Evolutionary conservation across 1,284 basidiomycete species (phyloP).

Genomic region (Thecaphora thlaspeos): DNA sequence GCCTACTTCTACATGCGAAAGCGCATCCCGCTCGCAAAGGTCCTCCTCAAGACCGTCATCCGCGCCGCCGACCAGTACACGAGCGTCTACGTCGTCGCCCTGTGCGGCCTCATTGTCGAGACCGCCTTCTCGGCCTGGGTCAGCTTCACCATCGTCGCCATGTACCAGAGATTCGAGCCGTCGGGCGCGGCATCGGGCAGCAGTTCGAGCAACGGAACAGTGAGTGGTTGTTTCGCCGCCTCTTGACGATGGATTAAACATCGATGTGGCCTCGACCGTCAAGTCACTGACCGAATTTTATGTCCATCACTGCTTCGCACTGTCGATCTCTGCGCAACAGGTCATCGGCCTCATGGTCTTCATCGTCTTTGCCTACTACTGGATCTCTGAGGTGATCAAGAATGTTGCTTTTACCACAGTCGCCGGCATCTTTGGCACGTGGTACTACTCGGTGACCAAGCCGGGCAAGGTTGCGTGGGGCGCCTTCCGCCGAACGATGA

Average conservation of each 20-base stretch:
- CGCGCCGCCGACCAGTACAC: constrained; percentile 45
- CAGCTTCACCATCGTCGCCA: constrained; percentile 45
- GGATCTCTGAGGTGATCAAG: constrained; percentile 50
- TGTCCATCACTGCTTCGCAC: too few relatives aligned
- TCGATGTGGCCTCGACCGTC: too few relatives aligned
- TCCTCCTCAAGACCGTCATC: constrained; percentile 44
- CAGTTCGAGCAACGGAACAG: constrained; percentile 26
- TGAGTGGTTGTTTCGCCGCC: neutral
- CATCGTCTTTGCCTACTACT: constrained; percentile 41
- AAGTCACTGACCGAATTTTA: too few relatives aligned
- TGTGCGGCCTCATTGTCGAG: constrained; percentile 36
- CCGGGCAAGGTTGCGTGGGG: constrained; percentile 65
- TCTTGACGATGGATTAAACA: too few relatives aligned
- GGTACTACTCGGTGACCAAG: constrained; percentile 59
- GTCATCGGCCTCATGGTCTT: constrained; percentile 51
- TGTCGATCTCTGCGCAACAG: neutral
- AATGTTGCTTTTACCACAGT: constrained; percentile 49
- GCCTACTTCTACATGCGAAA: constrained; percentile 51
- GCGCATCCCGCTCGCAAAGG: constrained; percentile 47
- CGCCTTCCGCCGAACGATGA: constrained; percentile 76
- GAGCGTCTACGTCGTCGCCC: constrained; percentile 43
- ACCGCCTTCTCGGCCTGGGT: constrained; percentile 47
- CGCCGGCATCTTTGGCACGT: constrained; percentile 46
- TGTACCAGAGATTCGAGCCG: constrained; percentile 48
- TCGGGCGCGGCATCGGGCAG: constrained; percentile 23